Percentiles rank a stretch among this genome's conserved stretches.
phyloP scores from a whole-genome alignment of 2,329 filamentous ascomycete genomes.

The Aureobasidium zeae region DNA sequence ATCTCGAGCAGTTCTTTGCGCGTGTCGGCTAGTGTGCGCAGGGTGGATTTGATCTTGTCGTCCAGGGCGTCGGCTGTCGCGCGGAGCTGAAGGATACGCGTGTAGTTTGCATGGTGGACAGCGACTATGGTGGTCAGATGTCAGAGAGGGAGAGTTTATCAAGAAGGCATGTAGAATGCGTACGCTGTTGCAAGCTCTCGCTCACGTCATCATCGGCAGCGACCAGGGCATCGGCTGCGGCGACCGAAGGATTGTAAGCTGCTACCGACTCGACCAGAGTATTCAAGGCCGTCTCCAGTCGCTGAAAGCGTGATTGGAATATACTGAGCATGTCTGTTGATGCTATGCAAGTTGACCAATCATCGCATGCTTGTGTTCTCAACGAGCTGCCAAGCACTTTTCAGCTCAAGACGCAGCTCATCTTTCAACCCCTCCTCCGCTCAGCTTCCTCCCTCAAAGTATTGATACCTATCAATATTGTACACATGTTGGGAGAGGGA shows the following conservation, averaged over 20 bases:
- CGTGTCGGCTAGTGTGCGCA: slow-evolving; percentile 60
- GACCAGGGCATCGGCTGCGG: slow-evolving; percentile 59
- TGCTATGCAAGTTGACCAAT: slow-evolving; percentile 15
- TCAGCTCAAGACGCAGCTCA: too few relatives aligned
- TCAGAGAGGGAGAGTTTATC: neutral
- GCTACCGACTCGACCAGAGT: slow-evolving; percentile 69
- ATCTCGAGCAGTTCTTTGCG: slow-evolving; percentile 63
- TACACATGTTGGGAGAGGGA: too few relatives aligned
- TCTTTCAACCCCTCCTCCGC: too few relatives aligned
- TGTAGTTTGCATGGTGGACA: slow-evolving; percentile 64
- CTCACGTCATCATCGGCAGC: slow-evolving; percentile 60
- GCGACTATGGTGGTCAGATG: slow-evolving; percentile 44
- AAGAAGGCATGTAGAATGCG: neutral
- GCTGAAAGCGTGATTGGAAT: slow-evolving; percentile 36
- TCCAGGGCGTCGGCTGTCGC: slow-evolving; percentile 57
- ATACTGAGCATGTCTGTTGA: slow-evolving; percentile 32
- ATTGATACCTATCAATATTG: too few relatives aligned
- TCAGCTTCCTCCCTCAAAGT: too few relatives aligned
- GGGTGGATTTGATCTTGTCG: slow-evolving; percentile 60
- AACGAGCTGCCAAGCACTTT: slow-evolving; percentile 4
- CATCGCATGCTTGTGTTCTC: neutral
- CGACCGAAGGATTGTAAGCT: slow-evolving; percentile 67
- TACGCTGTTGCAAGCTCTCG: slow-evolving; percentile 56
- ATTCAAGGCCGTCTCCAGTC: slow-evolving; percentile 45
- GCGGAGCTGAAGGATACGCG: slow-evolving; percentile 60